Evolutionary conservation across 2,329 filamentous ascomycete species (phyloP), one percentile per base, ranked within the genome.

Genomic region (Malbranchea zuffiana): DNA sequence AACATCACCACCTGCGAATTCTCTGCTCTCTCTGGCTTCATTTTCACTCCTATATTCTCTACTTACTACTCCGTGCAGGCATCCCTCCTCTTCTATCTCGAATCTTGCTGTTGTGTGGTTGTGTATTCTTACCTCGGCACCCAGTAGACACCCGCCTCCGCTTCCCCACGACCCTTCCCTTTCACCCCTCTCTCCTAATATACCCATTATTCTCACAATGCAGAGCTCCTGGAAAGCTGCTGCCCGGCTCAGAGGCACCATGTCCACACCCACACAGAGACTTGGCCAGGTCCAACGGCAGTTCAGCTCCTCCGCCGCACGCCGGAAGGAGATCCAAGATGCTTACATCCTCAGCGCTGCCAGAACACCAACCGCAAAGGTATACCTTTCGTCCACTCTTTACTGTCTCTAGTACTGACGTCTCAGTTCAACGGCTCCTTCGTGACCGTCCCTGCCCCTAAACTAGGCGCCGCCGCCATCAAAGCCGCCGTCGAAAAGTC

Each of bases 341-440:
- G 88, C 83, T 32, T 98, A 96, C 62, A 96, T 98, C 49, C 62
- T 98, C 45, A 87, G 85, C 54, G 90, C 82, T 7, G 75, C 87
- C 11, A 74, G 90, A 51, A 98, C 90, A 33, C 88, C 90, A 1
- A 92, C 84, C 12, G 82, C 78, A 48, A 92, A 90, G 68, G 87
- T 90, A 59, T 2, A 10, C 3, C 18, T 29, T 3, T 37, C 5
- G 11, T 6, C n/a, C n/a, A 15, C 15, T 30, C 32, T 38, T 26
- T 46, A 44, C 34, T 36, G 38, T n/a, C n/a, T n/a, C n/a, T n/a
- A n/a, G n/a, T 32, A 46, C 43, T 33, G 42, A 23, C 35, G 21
- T 37, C n/a, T 10, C 41, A 94, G 85, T 95, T 96, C 73, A 95
- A 96, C 65, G 90, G 90, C 55, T 80, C 84, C 11, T 90, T 92